Percentiles rank a stretch among this genome's conserved stretches.
Conservation (phyloP, 208 protist genomes). For the Acanthamoeba healyi region DNA sequence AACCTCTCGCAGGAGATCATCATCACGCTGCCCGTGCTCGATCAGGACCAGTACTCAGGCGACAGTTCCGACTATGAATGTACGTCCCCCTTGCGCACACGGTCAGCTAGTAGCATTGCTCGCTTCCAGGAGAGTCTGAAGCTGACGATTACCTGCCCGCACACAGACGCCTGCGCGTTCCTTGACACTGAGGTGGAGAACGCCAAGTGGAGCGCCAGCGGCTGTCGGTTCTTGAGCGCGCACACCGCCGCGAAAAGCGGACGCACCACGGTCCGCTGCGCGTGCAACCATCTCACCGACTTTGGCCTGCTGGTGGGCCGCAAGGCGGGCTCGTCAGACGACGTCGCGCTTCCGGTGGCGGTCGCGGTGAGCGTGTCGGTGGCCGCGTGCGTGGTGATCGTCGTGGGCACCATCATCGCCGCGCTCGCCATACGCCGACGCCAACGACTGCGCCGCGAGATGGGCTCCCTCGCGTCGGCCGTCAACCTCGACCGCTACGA, state of each 20-base stretch:
- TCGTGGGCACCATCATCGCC: neutral
- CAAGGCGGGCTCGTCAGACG: neutral
- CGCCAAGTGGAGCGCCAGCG: neutral
- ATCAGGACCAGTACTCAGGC: neutral
- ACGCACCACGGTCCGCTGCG: neutral
- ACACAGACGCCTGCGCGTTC: neutral
- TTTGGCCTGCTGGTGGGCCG: constrained; percentile 6
- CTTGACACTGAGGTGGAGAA: neutral
- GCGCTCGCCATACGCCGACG: neutral
- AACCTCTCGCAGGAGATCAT: constrained; percentile 27
- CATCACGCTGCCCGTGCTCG: neutral
- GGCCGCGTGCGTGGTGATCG: neutral
- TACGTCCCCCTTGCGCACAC: neutral
- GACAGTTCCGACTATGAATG: neutral
- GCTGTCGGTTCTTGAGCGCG: neutral
- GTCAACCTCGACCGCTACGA: constrained; percentile 28
- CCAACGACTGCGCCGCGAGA: neutral
- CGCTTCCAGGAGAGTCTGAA: too few relatives aligned
- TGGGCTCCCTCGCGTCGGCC: neutral
- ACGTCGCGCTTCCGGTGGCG: neutral
- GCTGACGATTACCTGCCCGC: too few relatives aligned
- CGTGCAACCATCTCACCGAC: constrained; percentile 19
- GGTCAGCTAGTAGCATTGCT: neutral
- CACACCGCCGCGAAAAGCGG: neutral
- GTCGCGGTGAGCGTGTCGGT: neutral